A percentile compares a stretch with the other conserved stretches of the same genome.
These are phyloP conservation scores for Lentinula boryana DNA, from an alignment of 768 basidiomycete species.

Conservation along the genomic window DNA sequence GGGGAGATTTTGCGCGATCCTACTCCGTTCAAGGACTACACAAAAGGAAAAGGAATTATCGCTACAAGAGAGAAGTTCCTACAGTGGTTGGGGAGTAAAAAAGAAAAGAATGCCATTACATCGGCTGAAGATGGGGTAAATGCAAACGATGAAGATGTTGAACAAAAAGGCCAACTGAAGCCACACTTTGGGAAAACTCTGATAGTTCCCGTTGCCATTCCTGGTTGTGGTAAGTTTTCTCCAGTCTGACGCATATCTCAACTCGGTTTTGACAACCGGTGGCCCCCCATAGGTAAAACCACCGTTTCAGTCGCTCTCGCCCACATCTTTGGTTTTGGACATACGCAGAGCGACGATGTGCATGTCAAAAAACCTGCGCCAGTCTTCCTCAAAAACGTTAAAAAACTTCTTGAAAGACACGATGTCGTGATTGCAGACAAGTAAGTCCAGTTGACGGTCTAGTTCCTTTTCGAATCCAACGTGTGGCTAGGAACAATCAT, in stretches of 20 bases:
- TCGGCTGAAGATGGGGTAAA: constrained; percentile 18
- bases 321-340: constrained; percentile 80
- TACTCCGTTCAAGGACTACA: constrained; percentile 53
- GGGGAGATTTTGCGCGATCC: constrained; percentile 63
- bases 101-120: constrained; percentile 30
- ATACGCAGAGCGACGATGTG: constrained; percentile 93
- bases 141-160: constrained; percentile 25
- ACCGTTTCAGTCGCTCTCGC: constrained; percentile 72
- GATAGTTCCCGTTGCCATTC: constrained; percentile 84
- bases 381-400: constrained; percentile 68
- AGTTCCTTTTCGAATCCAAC: not conserved
- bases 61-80: constrained; percentile 75
- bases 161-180: constrained; percentile 13
- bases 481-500: constrained; percentile 72
- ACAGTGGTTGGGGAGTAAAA: constrained; percentile 50
- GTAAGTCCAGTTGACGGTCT: constrained; percentile 35
- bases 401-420: constrained; percentile 47
- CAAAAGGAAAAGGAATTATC: constrained; percentile 80
- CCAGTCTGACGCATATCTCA: not conserved
- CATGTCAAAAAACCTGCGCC: constrained; percentile 67
- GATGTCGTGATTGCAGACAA: constrained; percentile 92
- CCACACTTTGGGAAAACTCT: constrained; percentile 61
- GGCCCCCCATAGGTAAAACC: constrained; percentile 69
- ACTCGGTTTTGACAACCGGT: not conserved
- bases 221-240: constrained; percentile 75